phyloP scores from a whole-genome alignment of 495 filamentous ascomycete species.

The Neurospora cerealis region DNA sequence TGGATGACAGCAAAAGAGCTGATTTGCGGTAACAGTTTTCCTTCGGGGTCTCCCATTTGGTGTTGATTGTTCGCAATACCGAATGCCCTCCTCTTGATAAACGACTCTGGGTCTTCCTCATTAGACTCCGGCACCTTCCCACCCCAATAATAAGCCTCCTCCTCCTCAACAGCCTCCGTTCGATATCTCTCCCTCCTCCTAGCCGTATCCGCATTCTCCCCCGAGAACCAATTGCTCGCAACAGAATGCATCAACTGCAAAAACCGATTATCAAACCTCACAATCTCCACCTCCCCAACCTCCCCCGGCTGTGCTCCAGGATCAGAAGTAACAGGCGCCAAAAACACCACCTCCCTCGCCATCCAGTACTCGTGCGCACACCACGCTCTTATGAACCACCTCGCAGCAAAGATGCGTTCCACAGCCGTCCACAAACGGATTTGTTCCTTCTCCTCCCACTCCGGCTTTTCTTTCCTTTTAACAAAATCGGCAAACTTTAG shows the following conservation, averaged over 20 bases:
- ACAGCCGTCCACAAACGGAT: neutral
- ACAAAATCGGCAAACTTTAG: neutral
- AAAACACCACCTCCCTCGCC: neutral
- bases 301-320: neutral
- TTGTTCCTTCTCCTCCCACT: neutral
- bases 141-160: neutral
- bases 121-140: neutral
- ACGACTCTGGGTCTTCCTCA: neutral
- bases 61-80: neutral
- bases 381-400: neutral
- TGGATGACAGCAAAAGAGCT: neutral
- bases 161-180: neutral
- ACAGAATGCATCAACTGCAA: neutral
- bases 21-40: neutral
- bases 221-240: neutral
- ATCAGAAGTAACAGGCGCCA: neutral
- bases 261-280: neutral
- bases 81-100: neutral
- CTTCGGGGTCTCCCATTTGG: neutral
- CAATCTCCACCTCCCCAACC: neutral
- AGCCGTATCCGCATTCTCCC: neutral
- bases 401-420: neutral
- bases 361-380: neutral
- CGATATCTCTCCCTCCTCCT: neutral
- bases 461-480: neutral